Evolutionary conservation across 192 early-diverging fungal species (phyloP), one percentile per base, ranked within the genome.

Genomic region (Jimgerdemannia flammicorona): DNA sequence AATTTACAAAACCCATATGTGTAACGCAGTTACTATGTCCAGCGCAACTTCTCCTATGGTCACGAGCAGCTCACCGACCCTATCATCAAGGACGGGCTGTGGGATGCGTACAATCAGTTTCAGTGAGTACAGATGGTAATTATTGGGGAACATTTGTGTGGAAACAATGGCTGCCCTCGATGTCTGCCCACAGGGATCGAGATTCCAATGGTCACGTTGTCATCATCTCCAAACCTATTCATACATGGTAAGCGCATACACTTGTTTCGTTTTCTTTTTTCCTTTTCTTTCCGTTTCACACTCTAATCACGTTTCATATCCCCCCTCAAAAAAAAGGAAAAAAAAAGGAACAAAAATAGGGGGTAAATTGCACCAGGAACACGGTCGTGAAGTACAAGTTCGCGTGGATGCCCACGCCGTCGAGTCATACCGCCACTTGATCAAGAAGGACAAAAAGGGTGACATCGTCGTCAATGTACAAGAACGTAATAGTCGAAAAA

Each of bases 61-160:
- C 91, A 99, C 81, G 90, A 92, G 80, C 79, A 84, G 71, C 81
- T 94, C 29, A 70, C 71, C 19, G 98, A 99, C 83, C 91, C 90
- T 67, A 98, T 99, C 78, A 89, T 99, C 81, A 92, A 95, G 84
- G 97, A 99, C 80, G 97, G 97, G 70, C 90, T 99, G 59, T 95
- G 93, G 92, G 97, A 99, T 83, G 94, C 91, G 68, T 99, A 97
- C 90, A 96, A 97, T 85, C 86, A 96, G 77, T 87, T 97, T 76
- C 88, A 93, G 84, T 87, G 82, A 71, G 87, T 84, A 19, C 9
- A 29, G 40, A 54, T 72, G 42, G 6, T 9, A 9, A 43, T 66
- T 8, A 20, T 54, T 66, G 69, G 14, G 69, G 69, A 70, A n/a
- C 1, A 1, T 14, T 19, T 69, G 67, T 29, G 29, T 29, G 29